phyloP scores from a whole-genome alignment of 495 filamentous ascomycete genomes.

The Neohortaea acidophila region DNA sequence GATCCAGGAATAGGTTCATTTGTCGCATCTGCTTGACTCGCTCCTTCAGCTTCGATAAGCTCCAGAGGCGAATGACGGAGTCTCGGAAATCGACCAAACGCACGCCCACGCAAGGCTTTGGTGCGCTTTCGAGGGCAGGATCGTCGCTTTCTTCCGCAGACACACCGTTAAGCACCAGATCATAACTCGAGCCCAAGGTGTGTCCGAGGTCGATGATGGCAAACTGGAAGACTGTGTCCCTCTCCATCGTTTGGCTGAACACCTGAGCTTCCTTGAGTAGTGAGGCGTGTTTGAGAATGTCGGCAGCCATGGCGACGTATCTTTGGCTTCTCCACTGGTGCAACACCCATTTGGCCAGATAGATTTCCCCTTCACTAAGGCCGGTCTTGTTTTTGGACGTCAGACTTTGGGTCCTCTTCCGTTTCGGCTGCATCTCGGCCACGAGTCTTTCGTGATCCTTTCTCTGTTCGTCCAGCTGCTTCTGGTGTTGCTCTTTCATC shows the following conservation, averaged over 20 bases:
- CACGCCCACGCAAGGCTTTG: conserved; percentile 81
- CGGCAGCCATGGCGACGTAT: conserved; percentile 91
- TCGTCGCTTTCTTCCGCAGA: conserved; percentile 74
- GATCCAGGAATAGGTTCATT: conserved; percentile 89
- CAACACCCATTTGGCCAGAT: conserved; percentile 47
- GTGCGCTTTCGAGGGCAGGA: conserved; percentile 49
- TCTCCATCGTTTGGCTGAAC: conserved; percentile 94
- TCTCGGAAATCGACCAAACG: conserved; percentile 87
- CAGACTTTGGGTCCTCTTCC: conserved; percentile 19
- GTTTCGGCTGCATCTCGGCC: conserved; percentile 38
- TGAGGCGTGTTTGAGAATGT: conserved; percentile 71
- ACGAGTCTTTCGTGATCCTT: conserved; percentile 60
- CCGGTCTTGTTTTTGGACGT: neutral
- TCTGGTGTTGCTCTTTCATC: conserved; percentile 74
- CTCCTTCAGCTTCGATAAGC: conserved; percentile 75
- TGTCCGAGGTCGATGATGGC: conserved; percentile 81
- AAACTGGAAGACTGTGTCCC: conserved; percentile 90
- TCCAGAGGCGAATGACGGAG: conserved; percentile 82
- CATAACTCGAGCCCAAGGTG: conserved; percentile 79
- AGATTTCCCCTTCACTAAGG: conserved; percentile 53
- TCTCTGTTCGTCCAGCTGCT: conserved; percentile 26
- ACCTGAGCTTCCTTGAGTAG: conserved; percentile 90
- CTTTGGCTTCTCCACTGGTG: conserved; percentile 69
- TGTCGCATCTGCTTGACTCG: conserved; percentile 85
- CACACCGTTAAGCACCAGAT: conserved; percentile 85